phyloP scores from a whole-genome alignment of 495 filamentous ascomycete species.

The Penicillium subrubescens region DNA sequence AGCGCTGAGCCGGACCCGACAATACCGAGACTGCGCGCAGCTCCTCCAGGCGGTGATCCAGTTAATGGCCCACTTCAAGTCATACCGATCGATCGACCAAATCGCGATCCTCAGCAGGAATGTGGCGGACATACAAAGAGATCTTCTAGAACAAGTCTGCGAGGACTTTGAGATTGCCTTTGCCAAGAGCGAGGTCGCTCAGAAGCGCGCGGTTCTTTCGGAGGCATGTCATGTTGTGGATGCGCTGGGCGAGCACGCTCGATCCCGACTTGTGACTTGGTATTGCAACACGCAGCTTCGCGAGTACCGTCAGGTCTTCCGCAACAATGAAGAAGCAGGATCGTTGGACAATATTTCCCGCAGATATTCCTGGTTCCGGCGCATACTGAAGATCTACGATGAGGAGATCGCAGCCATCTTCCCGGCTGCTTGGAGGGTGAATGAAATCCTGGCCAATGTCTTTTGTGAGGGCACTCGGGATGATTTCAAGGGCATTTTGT shows the following conservation, averaged over 20 bases:
- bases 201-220: slow-evolving; percentile 68
- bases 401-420: slow-evolving; percentile 91
- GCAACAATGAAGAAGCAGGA: slow-evolving; percentile 94
- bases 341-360: slow-evolving; percentile 96
- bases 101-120: slow-evolving; percentile 92
- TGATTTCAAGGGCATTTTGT: slow-evolving; percentile 91
- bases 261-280: slow-evolving; percentile 84
- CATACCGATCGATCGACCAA: slow-evolving; percentile 95
- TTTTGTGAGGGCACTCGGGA: slow-evolving; percentile 96
- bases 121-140: slow-evolving; percentile 91
- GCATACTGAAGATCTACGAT: slow-evolving; percentile 95
- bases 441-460: slow-evolving; percentile 85
- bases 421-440: slow-evolving; percentile 83
- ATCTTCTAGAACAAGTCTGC: slow-evolving; percentile 93
- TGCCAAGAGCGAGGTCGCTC: slow-evolving; percentile 80
- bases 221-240: slow-evolving; percentile 96
- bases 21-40: slow-evolving; percentile 96
- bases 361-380: slow-evolving; percentile 93
- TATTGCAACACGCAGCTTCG: slow-evolving; percentile 97
- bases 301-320: slow-evolving; percentile 93
- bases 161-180: slow-evolving; percentile 97
- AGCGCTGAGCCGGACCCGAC: slow-evolving; percentile 77
- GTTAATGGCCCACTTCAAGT: slow-evolving; percentile 98
- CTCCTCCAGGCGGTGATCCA: slow-evolving; percentile 94
- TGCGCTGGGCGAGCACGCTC: slow-evolving; percentile 87